These are phyloP conservation scores for Xanthoceras sorbifolium DNA, from an alignment of 345 rosid species.

Conservation along the genomic window DNA sequence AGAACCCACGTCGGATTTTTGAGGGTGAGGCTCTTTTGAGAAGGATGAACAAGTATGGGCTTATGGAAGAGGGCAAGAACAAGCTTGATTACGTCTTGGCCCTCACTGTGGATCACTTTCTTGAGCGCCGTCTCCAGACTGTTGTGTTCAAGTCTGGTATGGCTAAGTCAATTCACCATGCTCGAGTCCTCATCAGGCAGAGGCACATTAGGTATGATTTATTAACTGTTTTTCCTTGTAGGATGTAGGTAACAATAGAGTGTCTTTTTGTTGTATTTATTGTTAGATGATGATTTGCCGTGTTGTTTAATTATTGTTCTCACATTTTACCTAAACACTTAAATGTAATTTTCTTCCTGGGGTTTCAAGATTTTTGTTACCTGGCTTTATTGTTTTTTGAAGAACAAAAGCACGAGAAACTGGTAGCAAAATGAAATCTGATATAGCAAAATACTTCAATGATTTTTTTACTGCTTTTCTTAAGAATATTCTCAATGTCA, in stretches of 20 bases:
- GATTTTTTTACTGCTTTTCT: neutral
- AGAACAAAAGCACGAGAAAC: neutral
- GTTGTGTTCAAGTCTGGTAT: slow-evolving; percentile 38
- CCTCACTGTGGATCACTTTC: slow-evolving; percentile 43
- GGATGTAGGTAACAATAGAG: neutral
- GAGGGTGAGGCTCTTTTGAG: slow-evolving; percentile 44
- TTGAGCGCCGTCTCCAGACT: slow-evolving; percentile 45
- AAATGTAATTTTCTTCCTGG: neutral
- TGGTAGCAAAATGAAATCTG: neutral
- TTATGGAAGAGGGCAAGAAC: slow-evolving; percentile 42
- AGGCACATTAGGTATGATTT: slow-evolving; percentile 40
- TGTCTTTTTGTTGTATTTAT: neutral
- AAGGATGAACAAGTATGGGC: slow-evolving; percentile 42
- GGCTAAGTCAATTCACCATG: slow-evolving; percentile 41
- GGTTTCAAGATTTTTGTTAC: neutral
- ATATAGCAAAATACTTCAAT: neutral
- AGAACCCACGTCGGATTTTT: slow-evolving; percentile 40
- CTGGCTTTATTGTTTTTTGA: neutral
- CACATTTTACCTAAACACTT: neutral
- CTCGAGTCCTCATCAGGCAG: slow-evolving; percentile 44
- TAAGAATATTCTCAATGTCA: neutral
- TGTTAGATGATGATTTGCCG: neutral
- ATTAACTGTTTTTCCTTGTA: neutral
- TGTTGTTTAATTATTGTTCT: neutral
- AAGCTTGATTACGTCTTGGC: slow-evolving; percentile 48